Evolutionary conservation across 345 rosid genomes (phyloP), one percentile per base, ranked within the genome.

Genomic region (Populus euphratica): DNA sequence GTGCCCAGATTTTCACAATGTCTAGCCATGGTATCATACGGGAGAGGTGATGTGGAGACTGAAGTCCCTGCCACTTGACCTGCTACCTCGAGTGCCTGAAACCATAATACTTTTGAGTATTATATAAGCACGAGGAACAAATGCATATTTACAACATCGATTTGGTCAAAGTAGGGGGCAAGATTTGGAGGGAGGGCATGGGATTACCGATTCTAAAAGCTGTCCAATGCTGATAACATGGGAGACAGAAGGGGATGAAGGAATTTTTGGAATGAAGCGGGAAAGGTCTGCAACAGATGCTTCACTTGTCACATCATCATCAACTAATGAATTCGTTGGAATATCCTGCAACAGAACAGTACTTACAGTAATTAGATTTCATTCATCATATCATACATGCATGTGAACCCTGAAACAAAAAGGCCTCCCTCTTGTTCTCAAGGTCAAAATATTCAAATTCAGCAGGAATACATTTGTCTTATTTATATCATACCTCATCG

Each of bases 51-150:
- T 44, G 91, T 87, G 62, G 97, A 89, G 80, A 91, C 83, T n/a
- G 93, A 81, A 75, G 92, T 85, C 74, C 89, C 95, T 21, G 93
- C 97, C 73, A 96, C 98, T 86, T 92, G 95, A 83, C 99, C 95
- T 47, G 98, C 99, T 38, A 92, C 97, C 88, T 88, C 91, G 52
- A 93, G 97, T 5, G 99, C 97, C 98, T 96, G 87, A 61, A 81
- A 81, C 36, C 78, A 77, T 41, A 72, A 14, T 25, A 25, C 49
- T 18, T 20, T 75, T 31, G 16, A 49, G 79, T 23, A 41, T 69
- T 23, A 41, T 69, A 63, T 31, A 63, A 3, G 35, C 14, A 21
- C 29, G 3, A 27, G 20, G 31, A 44, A 29, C 14, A 27, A 17
- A 17, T 10, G 4, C 14, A 21, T 56, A 12, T 9, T 66, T 66